Evolutionary conservation across 768 basidiomycete genomes (phyloP).

Genomic region (Suillus sp.): DNA sequence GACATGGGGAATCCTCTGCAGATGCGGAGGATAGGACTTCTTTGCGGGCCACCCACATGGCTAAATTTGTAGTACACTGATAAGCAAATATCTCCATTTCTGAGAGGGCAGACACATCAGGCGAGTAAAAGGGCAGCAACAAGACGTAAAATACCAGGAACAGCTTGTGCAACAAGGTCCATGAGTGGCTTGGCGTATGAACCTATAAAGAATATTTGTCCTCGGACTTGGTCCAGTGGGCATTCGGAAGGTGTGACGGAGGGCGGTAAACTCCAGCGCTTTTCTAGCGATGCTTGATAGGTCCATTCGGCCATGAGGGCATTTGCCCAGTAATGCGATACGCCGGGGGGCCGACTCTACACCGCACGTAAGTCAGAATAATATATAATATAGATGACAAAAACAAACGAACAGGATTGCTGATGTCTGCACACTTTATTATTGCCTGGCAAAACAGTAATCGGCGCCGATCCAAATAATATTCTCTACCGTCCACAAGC

Average conservation of each 20-base stretch:
- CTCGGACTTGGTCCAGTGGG: constrained; percentile 67
- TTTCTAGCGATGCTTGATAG: constrained; percentile 85
- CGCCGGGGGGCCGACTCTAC: constrained; percentile 89
- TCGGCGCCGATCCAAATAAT: constrained; percentile 49
- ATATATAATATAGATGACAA: constrained; percentile 5
- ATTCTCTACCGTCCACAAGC: constrained; percentile 45
- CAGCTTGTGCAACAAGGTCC: constrained; percentile 66
- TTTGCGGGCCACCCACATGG: constrained; percentile 62
- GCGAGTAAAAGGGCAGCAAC: not conserved
- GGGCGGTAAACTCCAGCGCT: constrained; percentile 68
- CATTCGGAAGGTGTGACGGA: constrained; percentile 50
- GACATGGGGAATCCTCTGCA: constrained; percentile 10
- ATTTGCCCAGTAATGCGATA: constrained; percentile 90
- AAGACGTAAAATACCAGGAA: constrained; percentile 57
- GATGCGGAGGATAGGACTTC: constrained; percentile 38
- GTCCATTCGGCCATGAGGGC: constrained; percentile 91
- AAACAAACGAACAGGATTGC: constrained; percentile 82
- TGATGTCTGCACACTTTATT: constrained; percentile 98
- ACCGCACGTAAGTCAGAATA: constrained; percentile 13
- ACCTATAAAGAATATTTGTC: constrained; percentile 88
- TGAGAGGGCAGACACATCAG: constrained; percentile 26
- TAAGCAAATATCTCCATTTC: constrained; percentile 70
- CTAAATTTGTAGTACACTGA: constrained; percentile 70
- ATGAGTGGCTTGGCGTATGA: constrained; percentile 84
- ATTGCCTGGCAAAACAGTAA: constrained; percentile 85